Conservation (phyloP, 257 asterid species). For the Nicotiana undulata region DNA sequence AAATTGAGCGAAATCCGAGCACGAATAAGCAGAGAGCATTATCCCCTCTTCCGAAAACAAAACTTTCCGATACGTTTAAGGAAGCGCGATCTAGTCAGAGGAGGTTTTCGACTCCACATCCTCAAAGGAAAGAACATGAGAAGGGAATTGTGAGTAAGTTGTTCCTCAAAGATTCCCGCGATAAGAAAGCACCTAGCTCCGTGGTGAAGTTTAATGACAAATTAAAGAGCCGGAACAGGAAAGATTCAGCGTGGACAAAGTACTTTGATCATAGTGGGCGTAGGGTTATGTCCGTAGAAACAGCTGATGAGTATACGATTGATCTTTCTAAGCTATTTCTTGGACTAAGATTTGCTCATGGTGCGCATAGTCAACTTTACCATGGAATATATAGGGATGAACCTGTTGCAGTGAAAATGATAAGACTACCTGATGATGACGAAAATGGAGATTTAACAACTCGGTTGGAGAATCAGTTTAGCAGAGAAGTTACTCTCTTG, state of each 20-base stretch:
- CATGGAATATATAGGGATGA: conserved; percentile 33
- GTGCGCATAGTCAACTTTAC: conserved; percentile 44
- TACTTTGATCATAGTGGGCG: conserved; percentile 31
- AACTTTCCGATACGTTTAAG: conserved; percentile 58
- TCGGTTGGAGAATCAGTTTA: conserved; percentile 33
- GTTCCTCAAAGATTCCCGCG: conserved; percentile 19
- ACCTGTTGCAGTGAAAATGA: conserved; percentile 38
- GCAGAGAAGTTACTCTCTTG: conserved; percentile 28
- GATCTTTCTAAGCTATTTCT: conserved; percentile 36
- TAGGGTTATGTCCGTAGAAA: conserved; percentile 27
- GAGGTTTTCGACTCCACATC: conserved; percentile 37
- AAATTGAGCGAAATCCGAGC: conserved; percentile 34
- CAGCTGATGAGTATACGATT: conserved; percentile 21
- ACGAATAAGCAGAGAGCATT: conserved; percentile 53
- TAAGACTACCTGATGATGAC: conserved; percentile 30
- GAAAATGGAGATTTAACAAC: conserved; percentile 19
- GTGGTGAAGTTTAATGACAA: conserved; percentile 12
- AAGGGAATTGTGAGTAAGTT: conserved; percentile 16
- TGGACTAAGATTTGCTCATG: conserved; percentile 37
- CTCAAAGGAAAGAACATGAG: conserved; percentile 18
- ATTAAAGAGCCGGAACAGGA: conserved; percentile 14
- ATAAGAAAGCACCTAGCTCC: conserved; percentile 8
- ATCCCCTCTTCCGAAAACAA: conserved; percentile 60
- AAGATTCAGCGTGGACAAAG: conserved; percentile 32
- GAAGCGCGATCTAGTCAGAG: conserved; percentile 59